Percentiles rank a stretch among this genome's conserved stretches.
Evolutionary conservation across 202 grass and related monocot genomes (phyloP).

Genomic region (Carex arenaria): DNA sequence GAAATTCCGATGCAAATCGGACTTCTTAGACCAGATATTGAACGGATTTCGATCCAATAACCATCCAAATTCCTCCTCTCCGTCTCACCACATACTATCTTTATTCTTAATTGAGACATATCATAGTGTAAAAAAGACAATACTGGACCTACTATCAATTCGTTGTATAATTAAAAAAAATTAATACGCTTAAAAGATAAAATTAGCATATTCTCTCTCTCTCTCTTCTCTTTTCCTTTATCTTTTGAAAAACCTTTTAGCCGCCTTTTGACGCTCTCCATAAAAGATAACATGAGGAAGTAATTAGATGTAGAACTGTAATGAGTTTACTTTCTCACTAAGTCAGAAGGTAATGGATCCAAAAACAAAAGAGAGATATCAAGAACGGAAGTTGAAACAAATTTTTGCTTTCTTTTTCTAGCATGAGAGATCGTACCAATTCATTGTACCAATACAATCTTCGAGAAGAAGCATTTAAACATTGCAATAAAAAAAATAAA

Average conservation of each 20-base stretch:
- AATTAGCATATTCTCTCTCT: neutral
- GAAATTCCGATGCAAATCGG: no score
- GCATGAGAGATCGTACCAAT: constrained; percentile 36
- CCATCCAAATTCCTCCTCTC: no score
- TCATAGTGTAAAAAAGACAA: neutral
- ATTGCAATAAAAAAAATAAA: no score
- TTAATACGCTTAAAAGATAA: neutral
- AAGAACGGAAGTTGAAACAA: constrained; percentile 50
- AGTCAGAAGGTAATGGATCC: constrained; percentile 50
- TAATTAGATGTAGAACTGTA: constrained; percentile 25
- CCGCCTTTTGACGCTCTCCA: constrained; percentile 8
- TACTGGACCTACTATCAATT: neutral
- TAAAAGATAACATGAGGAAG: constrained; percentile 16
- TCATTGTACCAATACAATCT: constrained; percentile 36
- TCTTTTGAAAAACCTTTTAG: constrained; percentile 15
- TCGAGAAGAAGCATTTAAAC: no score
- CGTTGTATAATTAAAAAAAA: constrained; percentile 1
- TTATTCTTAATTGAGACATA: neutral
- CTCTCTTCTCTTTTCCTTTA: neutral
- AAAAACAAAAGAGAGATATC: constrained; percentile 40
- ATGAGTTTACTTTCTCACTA: constrained; percentile 79
- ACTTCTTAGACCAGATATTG: no score
- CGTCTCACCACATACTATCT: neutral
- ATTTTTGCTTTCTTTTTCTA: constrained; percentile 28
- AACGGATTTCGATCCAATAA: no score